A percentile compares a stretch with the other conserved stretches of the same genome.
Evolutionary conservation across 192 early-diverging fungal species (phyloP).

Genomic region (Backusella parvicylindrica): DNA sequence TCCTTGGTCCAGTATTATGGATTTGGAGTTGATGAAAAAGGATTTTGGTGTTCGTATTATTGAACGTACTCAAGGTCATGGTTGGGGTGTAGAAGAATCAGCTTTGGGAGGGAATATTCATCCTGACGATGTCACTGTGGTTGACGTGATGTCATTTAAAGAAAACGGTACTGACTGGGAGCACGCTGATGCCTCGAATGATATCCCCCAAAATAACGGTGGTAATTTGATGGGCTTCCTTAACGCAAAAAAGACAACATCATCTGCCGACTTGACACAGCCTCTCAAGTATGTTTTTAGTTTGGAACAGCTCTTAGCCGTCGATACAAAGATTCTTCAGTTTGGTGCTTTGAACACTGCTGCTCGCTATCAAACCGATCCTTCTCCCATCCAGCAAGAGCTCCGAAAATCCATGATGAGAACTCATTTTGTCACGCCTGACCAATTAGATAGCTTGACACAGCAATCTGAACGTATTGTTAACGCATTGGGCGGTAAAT

Average conservation of each 20-base stretch:
- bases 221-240: neutral
- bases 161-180: constrained; percentile 15
- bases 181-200: neutral
- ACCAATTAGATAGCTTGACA: neutral
- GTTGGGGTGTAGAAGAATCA: neutral
- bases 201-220: neutral
- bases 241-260: neutral
- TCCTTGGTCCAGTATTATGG: constrained; percentile 27
- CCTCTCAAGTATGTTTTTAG: constrained; percentile 9
- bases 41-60: constrained; percentile 15
- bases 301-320: neutral
- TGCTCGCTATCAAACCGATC: neutral
- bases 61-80: constrained; percentile 13
- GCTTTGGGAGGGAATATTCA: neutral
- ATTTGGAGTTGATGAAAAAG: constrained; percentile 6
- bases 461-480: neutral
- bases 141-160: constrained; percentile 8
- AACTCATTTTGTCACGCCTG: neutral
- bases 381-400: neutral
- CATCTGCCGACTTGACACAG: neutral
- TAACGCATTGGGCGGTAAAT: neutral
- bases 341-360: constrained; percentile 12
- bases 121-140: neutral
- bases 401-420: neutral
- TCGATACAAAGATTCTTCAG: constrained; percentile 8